Evolutionary conservation across 805 yeast genomes (phyloP).

Genomic region (Candida ipomoeae): DNA sequence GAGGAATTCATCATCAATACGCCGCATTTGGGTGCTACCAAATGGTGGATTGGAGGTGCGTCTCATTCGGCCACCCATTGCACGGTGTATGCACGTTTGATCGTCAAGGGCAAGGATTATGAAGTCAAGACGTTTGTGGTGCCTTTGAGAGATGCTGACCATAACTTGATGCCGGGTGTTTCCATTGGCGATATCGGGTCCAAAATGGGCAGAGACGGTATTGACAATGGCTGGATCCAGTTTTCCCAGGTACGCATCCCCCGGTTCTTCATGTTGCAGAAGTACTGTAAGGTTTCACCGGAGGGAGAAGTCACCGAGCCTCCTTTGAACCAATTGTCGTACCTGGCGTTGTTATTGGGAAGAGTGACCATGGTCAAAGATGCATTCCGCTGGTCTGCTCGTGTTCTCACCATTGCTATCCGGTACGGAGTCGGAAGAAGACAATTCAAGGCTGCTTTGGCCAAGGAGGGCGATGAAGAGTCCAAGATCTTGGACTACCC

Average conservation of each 20-base stretch:
- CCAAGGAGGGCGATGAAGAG: slow-evolving; percentile 44
- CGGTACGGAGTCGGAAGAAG: slow-evolving; percentile 88
- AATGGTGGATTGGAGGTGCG: slow-evolving; percentile 99
- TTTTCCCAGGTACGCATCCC: slow-evolving; percentile 82
- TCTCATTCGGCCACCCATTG: slow-evolving; percentile 91
- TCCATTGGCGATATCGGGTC: slow-evolving; percentile 89
- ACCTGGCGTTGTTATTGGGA: slow-evolving; percentile 83
- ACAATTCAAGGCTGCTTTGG: slow-evolving; percentile 57
- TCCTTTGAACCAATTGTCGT: slow-evolving; percentile 83
- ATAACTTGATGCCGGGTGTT: slow-evolving; percentile 73
- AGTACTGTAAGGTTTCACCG: slow-evolving; percentile 66
- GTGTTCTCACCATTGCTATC: slow-evolving; percentile 77
- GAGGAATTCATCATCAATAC: slow-evolving; percentile 77
- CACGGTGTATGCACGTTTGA: slow-evolving; percentile 78
- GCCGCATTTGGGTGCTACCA: slow-evolving; percentile 89
- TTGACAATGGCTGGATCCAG: slow-evolving; percentile 97
- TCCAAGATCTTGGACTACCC: slow-evolving; percentile 81
- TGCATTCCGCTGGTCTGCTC: slow-evolving; percentile 73
- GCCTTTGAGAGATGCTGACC: slow-evolving; percentile 75
- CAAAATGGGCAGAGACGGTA: slow-evolving; percentile 94
- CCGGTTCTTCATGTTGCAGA: slow-evolving; percentile 74
- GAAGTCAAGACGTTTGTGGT: slow-evolving; percentile 93
- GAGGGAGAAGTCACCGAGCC: slow-evolving; percentile 72
- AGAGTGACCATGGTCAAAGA: slow-evolving; percentile 88
- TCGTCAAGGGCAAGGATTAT: slow-evolving; percentile 77